A percentile compares a stretch with the other conserved stretches of the same genome.
Conservation (phyloP, 2,329 filamentous ascomycete species). For the Fusarium odoratissimum region DNA sequence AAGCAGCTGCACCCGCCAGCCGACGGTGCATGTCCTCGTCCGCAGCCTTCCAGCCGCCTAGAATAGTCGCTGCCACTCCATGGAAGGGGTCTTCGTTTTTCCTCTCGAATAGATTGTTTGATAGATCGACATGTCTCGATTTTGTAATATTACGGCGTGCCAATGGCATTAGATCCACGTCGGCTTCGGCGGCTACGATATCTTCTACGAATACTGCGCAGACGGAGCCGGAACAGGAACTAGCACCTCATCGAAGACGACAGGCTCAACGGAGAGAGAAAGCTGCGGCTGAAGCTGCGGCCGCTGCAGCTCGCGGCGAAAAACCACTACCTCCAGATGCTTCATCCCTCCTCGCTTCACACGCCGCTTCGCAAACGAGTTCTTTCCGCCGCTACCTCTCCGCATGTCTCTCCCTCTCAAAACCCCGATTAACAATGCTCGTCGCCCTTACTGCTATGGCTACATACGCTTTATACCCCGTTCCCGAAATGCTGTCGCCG, state of each 20-base stretch:
- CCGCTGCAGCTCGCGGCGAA: slow-evolving; percentile 32
- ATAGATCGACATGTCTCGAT: slow-evolving; percentile 53
- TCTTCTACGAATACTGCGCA: slow-evolving; percentile 33
- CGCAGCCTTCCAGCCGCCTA: slow-evolving; percentile 40
- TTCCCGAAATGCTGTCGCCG: slow-evolving; percentile 84
- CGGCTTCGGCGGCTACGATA: slow-evolving; percentile 37
- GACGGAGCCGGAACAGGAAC: slow-evolving; percentile 27
- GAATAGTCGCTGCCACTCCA: slow-evolving; percentile 34
- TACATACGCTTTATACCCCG: slow-evolving; percentile 91
- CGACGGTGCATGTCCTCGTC: slow-evolving; percentile 49
- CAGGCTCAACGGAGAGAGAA: slow-evolving; percentile 47
- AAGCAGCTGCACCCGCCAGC: slow-evolving; percentile 33
- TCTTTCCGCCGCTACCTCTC: slow-evolving; percentile 76
- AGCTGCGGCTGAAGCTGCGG: slow-evolving; percentile 36
- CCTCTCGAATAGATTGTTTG: slow-evolving; percentile 51
- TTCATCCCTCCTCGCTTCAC: slow-evolving; percentile 66
- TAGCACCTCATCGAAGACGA: slow-evolving; percentile 52
- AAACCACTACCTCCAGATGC: slow-evolving; percentile 59
- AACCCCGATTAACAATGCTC: slow-evolving; percentile 91
- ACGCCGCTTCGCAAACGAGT: slow-evolving; percentile 61
- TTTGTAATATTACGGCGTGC: slow-evolving; percentile 46
- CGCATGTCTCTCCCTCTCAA: slow-evolving; percentile 90
- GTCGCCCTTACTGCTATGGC: slow-evolving; percentile 92
- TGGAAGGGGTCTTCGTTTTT: slow-evolving; percentile 47
- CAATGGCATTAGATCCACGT: slow-evolving; percentile 46